phyloP scores from a whole-genome alignment of 164 flowering plant genomes.

The Annona cherimola region DNA sequence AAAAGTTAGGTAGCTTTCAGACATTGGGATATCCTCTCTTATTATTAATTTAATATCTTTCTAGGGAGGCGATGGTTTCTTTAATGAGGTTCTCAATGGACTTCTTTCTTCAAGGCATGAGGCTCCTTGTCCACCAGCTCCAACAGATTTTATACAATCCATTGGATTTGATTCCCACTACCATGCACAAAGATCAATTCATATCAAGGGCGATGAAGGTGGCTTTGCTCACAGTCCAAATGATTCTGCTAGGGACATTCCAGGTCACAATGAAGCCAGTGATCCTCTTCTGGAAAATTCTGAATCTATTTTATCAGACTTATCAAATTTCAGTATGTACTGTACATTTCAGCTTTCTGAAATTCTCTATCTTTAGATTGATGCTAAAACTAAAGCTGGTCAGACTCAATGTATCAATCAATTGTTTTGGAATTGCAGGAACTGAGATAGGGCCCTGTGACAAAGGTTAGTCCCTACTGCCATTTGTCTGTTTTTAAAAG shows the following conservation, averaged over 20 bases:
- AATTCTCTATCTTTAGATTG: conserved; percentile 8
- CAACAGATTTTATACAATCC: conserved; percentile 44
- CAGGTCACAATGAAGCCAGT: conserved; percentile 33
- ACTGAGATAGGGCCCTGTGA: conserved; percentile 23
- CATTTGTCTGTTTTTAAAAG: background rate
- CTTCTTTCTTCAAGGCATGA: conserved; percentile 63
- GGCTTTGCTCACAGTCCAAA: conserved; percentile 19
- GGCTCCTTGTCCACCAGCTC: conserved; percentile 72
- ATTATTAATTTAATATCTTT: conserved; percentile 5
- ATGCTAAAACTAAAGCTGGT: conserved; percentile 8
- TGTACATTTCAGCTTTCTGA: background rate
- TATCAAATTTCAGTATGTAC: conserved; percentile 39
- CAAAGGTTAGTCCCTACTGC: conserved; percentile 36
- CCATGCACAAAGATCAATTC: conserved; percentile 3
- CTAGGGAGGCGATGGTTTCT: conserved; percentile 98
- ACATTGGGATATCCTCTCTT: too few relatives aligned
- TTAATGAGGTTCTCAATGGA: conserved; percentile 92
- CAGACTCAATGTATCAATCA: conserved; percentile 13
- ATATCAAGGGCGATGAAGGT: background rate
- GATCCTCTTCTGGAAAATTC: conserved; percentile 47
- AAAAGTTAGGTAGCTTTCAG: too few relatives aligned
- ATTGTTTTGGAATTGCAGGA: conserved; percentile 34
- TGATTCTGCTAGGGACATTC: conserved; percentile 23
- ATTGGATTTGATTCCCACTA: conserved; percentile 8
- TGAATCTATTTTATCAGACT: conserved; percentile 18